A percentile compares a stretch with the other conserved stretches of the same genome.
These are phyloP conservation scores for Pinus albicaulis DNA, from an alignment of 75 land plant genomes.

Conservation along the genomic window DNA sequence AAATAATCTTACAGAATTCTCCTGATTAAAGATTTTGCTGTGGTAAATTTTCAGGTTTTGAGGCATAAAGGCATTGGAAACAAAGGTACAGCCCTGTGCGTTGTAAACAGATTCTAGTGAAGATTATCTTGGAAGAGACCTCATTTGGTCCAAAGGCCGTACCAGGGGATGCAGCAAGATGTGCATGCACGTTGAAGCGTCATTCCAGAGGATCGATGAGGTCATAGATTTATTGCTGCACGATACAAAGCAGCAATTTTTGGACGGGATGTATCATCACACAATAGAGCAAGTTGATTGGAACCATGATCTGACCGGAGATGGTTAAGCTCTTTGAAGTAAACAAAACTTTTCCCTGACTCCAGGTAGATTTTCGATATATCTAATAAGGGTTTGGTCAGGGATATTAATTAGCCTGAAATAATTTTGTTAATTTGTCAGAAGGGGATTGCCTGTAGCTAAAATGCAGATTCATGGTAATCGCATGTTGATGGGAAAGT, in stretches of 20 bases:
- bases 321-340: background rate
- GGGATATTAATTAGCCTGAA: background rate
- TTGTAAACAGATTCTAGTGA: too few species aligned
- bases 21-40: too few species aligned
- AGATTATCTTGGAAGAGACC: too few species aligned
- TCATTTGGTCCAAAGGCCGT: too few species aligned
- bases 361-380: background rate
- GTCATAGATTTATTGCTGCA: background rate
- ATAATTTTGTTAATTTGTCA: background rate
- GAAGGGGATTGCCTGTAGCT: background rate
- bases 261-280: background rate
- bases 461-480: conserved; percentile 28
- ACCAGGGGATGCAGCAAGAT: conserved; percentile 10
- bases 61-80: too few species aligned
- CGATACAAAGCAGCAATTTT: conserved; percentile 5
- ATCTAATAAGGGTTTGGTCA: background rate
- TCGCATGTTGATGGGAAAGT: conserved; percentile 55
- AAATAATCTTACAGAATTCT: too few species aligned
- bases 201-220: background rate
- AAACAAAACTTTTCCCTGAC: too few species aligned
- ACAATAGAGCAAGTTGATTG: background rate
- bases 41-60: too few species aligned
- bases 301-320: conserved; percentile 2
- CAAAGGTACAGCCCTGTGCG: too few species aligned
- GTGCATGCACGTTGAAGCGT: conserved; percentile 7